A percentile compares a stretch with the other conserved stretches of the same genome.
Evolutionary conservation across 257 asterid genomes (phyloP).

Genomic region (Nicotiana paniculata): DNA sequence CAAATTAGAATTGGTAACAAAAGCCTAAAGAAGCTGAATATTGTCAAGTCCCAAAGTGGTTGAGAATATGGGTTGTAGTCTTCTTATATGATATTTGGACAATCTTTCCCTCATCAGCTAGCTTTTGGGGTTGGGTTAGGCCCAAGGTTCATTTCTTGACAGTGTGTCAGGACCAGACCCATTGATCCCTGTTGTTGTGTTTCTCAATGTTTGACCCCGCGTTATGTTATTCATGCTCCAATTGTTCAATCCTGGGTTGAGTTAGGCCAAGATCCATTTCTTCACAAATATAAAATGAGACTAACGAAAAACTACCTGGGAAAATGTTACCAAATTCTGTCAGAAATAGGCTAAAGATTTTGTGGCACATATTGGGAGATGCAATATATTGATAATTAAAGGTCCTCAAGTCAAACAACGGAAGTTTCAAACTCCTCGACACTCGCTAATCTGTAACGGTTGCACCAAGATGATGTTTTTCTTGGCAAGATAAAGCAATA

Average conservation of each 20-base stretch:
- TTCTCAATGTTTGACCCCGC: too few relatives aligned
- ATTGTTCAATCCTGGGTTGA: too few relatives aligned
- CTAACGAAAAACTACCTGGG: background rate
- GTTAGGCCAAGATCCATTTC: too few relatives aligned
- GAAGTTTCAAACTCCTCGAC: background rate
- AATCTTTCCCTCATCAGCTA: too few relatives aligned
- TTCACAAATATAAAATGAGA: background rate
- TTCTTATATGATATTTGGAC: too few relatives aligned
- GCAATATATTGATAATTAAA: background rate
- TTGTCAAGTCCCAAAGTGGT: too few relatives aligned
- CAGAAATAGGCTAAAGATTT: background rate
- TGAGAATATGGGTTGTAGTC: too few relatives aligned
- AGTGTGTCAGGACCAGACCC: too few relatives aligned
- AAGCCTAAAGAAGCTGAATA: background rate
- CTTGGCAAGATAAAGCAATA: constrained; percentile 2
- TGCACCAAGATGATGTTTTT: background rate
- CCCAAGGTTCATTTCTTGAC: too few relatives aligned
- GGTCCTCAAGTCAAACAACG: background rate
- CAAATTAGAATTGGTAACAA: background rate
- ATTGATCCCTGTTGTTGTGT: too few relatives aligned
- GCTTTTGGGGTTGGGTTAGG: too few relatives aligned
- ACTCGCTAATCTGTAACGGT: background rate
- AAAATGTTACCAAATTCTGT: background rate
- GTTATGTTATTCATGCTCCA: too few relatives aligned
- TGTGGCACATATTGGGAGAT: background rate